Base-by-base conservation (phyloP, 1,284 basidiomycete genomes). In the Puccinia hordei region DNA sequence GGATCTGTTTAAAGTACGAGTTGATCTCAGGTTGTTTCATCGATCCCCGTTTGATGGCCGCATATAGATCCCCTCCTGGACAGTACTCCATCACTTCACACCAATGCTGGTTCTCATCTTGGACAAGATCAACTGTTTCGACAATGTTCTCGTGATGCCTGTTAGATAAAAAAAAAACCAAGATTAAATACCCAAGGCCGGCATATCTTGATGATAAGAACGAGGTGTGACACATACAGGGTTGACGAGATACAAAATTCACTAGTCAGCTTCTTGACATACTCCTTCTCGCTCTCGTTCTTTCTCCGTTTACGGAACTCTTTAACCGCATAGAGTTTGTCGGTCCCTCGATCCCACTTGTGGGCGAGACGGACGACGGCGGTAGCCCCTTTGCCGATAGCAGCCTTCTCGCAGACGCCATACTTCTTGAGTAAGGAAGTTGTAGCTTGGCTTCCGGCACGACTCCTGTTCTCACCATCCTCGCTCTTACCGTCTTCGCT, bases 81-180 rank as follows among this genome's bases (percentile, higher is more conserved):
- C 96, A 98, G 85, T 95, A 98, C 87, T 99, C 97, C 97, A 99
- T 98, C 81, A 99, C 96, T 87, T 99, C 96, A 85, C 96, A 99
- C 96, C 96, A 99, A 85, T 95, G 92, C 82, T 93, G 91, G 83
- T 89, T 91, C 87, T 99, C 96, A 87, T 99, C 96, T 85, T 99
- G 96, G 35, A 99, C 93, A 82, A 99, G 90, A 87, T 99, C 96
- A 81, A 99, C 97, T 1, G 96, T 99, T 88, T 99, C 96, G 84
- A 99, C 95, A 84, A 99, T 90, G 86, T 99, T 99, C 85, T 91
- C 88, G 85, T 41, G 71, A 55, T 80, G 77, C 27, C 77, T 80
- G 38, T 71, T 51, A 33, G 0, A 44, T 46, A 30, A 27, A 22
- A 59, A 61, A 30, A 71, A 51, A 68, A 2, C n/a, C n/a, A n/a